phyloP scores from a whole-genome alignment of 495 filamentous ascomycete genomes.

The Penicillium odoratum region DNA sequence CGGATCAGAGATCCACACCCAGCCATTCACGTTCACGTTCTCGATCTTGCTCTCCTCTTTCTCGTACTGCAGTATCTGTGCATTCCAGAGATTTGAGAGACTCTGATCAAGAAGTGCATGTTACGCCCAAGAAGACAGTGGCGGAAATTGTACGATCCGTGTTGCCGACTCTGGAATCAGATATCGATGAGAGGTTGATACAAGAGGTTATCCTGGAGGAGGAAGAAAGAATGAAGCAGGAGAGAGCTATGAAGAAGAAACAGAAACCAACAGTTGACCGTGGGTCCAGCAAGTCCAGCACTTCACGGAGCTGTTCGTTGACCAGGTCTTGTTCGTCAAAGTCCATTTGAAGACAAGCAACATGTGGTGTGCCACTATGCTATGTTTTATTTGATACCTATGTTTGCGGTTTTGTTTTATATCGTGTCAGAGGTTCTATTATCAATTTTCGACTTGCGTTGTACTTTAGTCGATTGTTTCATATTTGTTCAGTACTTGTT shows the following conservation, averaged over 20 bases:
- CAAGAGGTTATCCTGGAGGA: background rate
- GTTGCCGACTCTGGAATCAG: background rate
- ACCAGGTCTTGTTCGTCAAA: background rate
- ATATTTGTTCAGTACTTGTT: background rate
- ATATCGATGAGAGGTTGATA: background rate
- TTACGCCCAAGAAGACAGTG: background rate
- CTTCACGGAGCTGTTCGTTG: background rate
- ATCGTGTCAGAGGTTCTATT: too few species aligned
- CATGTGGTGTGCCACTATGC: background rate
- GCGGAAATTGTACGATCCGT: background rate
- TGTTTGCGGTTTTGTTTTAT: background rate
- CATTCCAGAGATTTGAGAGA: background rate
- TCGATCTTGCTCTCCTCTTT: background rate
- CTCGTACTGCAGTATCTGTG: background rate
- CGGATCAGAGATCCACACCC: background rate
- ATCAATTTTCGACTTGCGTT: background rate
- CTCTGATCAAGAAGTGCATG: background rate
- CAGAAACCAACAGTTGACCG: background rate
- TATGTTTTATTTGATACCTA: background rate
- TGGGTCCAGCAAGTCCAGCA: conserved; percentile 2
- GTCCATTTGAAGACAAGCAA: background rate
- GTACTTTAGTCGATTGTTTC: background rate
- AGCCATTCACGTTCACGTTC: background rate
- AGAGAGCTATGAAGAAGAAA: background rate
- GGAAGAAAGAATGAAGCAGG: background rate